These are phyloP conservation scores for Hibiscus syriacus DNA, from an alignment of 345 rosid species.

Conservation along the genomic window DNA sequence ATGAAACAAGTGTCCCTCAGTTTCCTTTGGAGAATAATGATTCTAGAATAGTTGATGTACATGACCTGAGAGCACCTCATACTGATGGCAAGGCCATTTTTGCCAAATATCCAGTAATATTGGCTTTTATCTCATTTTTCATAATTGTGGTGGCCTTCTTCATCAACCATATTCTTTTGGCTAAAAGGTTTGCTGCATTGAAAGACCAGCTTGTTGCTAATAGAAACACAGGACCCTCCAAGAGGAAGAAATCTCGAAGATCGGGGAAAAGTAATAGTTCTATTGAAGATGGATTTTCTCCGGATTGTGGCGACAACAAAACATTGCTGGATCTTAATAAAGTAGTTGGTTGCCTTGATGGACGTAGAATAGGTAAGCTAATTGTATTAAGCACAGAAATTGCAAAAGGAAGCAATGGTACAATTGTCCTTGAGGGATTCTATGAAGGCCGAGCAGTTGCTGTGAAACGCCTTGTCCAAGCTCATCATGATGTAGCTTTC, in stretches of 20 bases:
- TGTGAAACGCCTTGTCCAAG: conserved; percentile 84
- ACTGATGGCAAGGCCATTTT: conserved; percentile 4
- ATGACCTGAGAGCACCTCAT: conserved; percentile 13
- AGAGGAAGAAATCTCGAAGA: conserved; percentile 54
- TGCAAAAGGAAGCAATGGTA: conserved; percentile 96
- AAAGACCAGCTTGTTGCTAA: conserved; percentile 18
- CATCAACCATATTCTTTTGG: conserved; percentile 6
- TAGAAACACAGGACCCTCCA: conserved; percentile 38
- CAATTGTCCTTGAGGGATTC: conserved; percentile 78
- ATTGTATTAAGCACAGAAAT: conserved; percentile 62
- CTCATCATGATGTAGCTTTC: conserved; percentile 85
- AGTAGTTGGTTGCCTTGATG: conserved; percentile 33
- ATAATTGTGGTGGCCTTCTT: conserved; percentile 24
- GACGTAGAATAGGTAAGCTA: conserved; percentile 74
- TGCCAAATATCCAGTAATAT: conserved; percentile 19
- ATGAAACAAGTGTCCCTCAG: conserved; percentile 18
- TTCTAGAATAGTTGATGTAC: conserved; percentile 21
- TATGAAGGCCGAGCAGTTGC: conserved; percentile 92
- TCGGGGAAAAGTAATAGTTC: conserved; percentile 42
- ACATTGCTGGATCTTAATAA: conserved; percentile 38
- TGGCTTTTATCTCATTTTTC: conserved; percentile 21
- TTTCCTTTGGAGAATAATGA: conserved; percentile 20
- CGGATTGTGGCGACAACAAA: conserved; percentile 22
- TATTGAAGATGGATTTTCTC: conserved; percentile 28
- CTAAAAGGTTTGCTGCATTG: conserved; percentile 19